Evolutionary conservation across 2,329 filamentous ascomycete genomes (phyloP).

Genomic region (Trichoderma afroharzianum): DNA sequence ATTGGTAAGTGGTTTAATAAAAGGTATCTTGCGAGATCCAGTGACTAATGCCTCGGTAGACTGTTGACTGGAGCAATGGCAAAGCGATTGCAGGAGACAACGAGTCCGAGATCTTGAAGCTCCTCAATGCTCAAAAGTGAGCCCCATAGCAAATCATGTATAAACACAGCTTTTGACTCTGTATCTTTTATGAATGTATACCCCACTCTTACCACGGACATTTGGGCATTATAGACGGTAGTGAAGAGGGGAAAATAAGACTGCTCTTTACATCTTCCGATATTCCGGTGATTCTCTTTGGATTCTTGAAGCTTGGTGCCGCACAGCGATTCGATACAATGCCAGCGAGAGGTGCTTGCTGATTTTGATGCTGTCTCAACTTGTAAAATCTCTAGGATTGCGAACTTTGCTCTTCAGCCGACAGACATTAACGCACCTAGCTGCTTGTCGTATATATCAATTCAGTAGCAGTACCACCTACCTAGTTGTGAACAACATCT

Average conservation of each 20-base stretch:
- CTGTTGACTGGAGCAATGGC: slow-evolving; percentile 93
- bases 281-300: not conserved
- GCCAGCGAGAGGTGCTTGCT: not conserved
- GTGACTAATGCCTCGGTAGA: slow-evolving; percentile 28
- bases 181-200: slow-evolving; percentile 15
- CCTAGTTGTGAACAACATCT: not conserved
- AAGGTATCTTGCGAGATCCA: not conserved
- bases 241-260: not conserved
- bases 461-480: not conserved
- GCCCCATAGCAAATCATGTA: not conserved
- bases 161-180: slow-evolving; percentile 18
- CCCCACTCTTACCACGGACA: slow-evolving; percentile 12
- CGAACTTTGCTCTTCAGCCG: not conserved
- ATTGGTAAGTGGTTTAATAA: slow-evolving; percentile 55
- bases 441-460: not conserved
- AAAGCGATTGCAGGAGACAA: slow-evolving; percentile 73
- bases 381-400: not conserved
- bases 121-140: slow-evolving; percentile 59
- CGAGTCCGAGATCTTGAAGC: slow-evolving; percentile 83
- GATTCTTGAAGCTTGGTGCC: not conserved
- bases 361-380: too few relatives aligned
- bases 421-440: not conserved
- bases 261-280: not conserved
- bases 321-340: not conserved
- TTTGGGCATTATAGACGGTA: slow-evolving; percentile 14